phyloP scores from a whole-genome alignment of 768 basidiomycete species.

The Phlebiopsis gigantea region DNA sequence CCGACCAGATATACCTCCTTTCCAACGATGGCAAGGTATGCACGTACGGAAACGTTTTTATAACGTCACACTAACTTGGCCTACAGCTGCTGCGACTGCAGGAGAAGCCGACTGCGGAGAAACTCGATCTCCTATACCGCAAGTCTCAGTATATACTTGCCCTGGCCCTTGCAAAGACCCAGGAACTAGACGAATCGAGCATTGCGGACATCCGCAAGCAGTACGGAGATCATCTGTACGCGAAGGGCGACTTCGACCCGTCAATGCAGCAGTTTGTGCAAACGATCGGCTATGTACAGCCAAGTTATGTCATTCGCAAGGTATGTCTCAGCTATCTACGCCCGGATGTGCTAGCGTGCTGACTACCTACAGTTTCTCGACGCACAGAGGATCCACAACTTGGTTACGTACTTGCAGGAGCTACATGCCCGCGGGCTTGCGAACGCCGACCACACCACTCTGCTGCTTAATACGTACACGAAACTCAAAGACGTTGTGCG shows the following conservation, averaged over 20 bases:
- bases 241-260: constrained; percentile 87
- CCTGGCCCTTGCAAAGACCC: constrained; percentile 75
- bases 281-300: constrained; percentile 84
- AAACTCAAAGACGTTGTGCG: constrained; percentile 90
- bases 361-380: constrained; percentile 72
- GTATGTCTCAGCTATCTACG: constrained; percentile 33
- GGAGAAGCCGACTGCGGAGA: constrained; percentile 79
- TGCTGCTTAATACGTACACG: constrained; percentile 95
- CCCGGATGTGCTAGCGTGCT: neutral
- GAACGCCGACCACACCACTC: constrained; percentile 94
- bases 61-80: no score
- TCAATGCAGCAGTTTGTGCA: constrained; percentile 90
- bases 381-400: constrained; percentile 91
- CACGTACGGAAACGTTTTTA: no score
- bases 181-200: constrained; percentile 63
- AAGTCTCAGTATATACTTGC: constrained; percentile 78
- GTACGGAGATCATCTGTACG: constrained; percentile 89
- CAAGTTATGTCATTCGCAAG: constrained; percentile 97
- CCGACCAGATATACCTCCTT: constrained; percentile 76
- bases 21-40: constrained; percentile 74
- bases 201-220: constrained; percentile 86
- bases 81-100: constrained; percentile 66
- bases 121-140: constrained; percentile 80
- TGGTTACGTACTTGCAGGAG: constrained; percentile 94
- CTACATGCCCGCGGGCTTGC: constrained; percentile 86